phyloP scores from a whole-genome alignment of 345 rosid species.

The Iberis pinnata region DNA sequence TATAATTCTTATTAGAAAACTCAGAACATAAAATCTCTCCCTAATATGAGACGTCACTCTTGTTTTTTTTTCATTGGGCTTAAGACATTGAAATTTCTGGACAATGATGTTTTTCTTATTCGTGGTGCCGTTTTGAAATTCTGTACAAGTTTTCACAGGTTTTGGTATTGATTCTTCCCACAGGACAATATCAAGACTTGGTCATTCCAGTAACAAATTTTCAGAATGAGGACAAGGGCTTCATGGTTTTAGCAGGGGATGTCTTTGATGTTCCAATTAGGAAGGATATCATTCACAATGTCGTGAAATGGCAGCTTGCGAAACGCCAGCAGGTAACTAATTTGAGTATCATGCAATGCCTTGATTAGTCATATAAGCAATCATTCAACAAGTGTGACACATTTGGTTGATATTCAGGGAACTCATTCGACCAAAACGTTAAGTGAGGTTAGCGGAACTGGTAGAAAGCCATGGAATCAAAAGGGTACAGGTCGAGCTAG shows the following conservation, averaged over 20 bases:
- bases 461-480: slow-evolving; percentile 82
- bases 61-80: slow-evolving; percentile 3
- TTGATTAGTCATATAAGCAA: not conserved
- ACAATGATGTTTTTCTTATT: no score
- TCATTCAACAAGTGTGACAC: slow-evolving; percentile 2
- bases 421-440: slow-evolving; percentile 92
- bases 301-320: slow-evolving; percentile 85
- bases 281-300: slow-evolving; percentile 86
- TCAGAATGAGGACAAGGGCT: slow-evolving; percentile 62
- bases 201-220: slow-evolving; percentile 81
- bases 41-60: no score
- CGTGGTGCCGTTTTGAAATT: not conserved
- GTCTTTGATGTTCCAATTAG: slow-evolving; percentile 89
- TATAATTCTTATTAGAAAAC: no score
- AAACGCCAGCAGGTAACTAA: slow-evolving; percentile 72
- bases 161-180: slow-evolving; percentile 6
- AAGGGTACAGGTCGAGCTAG: slow-evolving; percentile 91
- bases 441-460: slow-evolving; percentile 94
- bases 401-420: slow-evolving; percentile 41
- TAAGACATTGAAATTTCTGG: not conserved
- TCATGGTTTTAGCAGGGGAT: slow-evolving; percentile 85
- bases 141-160: slow-evolving; percentile 2
- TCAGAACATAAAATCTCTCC: no score
- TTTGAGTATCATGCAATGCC: not conserved
- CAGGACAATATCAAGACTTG: slow-evolving; percentile 71